phyloP scores from a whole-genome alignment of 1,139 yeast genomes.

The Lodderomyces oxycetoniae region DNA sequence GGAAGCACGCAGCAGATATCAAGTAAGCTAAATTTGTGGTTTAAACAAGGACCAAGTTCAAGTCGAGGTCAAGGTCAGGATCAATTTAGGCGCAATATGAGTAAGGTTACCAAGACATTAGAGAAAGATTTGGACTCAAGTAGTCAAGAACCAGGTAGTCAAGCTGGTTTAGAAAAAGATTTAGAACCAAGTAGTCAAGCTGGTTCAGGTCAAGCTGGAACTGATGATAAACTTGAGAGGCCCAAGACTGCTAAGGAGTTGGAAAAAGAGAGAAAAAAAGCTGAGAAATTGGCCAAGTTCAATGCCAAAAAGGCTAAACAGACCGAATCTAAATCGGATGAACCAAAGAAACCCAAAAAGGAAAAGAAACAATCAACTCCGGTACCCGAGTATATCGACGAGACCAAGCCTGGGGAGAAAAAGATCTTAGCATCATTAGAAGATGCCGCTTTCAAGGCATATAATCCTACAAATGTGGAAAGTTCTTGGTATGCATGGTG shows the following conservation, averaged over 20 bases:
- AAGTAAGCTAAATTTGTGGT: too few relatives aligned
- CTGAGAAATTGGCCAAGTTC: slow-evolving; percentile 93
- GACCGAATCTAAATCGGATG: slow-evolving; percentile 39
- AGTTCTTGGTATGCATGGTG: slow-evolving; percentile 99
- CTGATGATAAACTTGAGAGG: too few relatives aligned
- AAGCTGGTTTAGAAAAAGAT: too few relatives aligned
- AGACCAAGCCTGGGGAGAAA: slow-evolving; percentile 85
- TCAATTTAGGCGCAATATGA: too few relatives aligned
- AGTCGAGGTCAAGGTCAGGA: too few relatives aligned
- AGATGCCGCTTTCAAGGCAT: slow-evolving; percentile 90
- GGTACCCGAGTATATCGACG: slow-evolving; percentile 76
- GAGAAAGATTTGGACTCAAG: too few relatives aligned
- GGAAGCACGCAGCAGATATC: too few relatives aligned
- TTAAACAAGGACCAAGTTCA: too few relatives aligned
- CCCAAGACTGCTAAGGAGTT: slow-evolving; percentile 69
- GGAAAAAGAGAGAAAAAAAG: slow-evolving; percentile 93
- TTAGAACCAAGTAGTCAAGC: too few relatives aligned
- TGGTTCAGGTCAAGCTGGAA: too few relatives aligned
- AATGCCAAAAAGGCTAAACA: slow-evolving; percentile 88
- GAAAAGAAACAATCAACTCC: slow-evolving; percentile 69
- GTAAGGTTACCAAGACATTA: too few relatives aligned
- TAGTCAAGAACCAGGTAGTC: too few relatives aligned
- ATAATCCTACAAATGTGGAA: slow-evolving; percentile 88
- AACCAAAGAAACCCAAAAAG: slow-evolving; percentile 63
- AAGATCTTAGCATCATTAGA: slow-evolving; percentile 79